These are phyloP conservation scores for Penicillium sp. DNA, from an alignment of 2,329 filamentous ascomycete species.

Conservation along the genomic window DNA sequence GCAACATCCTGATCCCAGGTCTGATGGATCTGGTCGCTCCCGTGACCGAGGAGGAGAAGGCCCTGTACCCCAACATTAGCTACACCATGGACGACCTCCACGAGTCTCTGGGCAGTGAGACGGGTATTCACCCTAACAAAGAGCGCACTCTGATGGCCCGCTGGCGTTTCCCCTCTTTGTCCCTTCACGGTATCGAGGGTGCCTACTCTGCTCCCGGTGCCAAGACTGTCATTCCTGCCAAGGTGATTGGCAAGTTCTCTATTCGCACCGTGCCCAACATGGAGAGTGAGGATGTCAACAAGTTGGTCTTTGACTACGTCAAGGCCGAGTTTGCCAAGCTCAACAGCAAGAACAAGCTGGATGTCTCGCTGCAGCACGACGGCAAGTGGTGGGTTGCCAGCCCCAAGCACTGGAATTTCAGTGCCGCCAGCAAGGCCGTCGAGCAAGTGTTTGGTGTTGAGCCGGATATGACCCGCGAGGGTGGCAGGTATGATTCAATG, in stretches of 20 bases:
- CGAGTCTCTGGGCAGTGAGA: constrained; percentile 83
- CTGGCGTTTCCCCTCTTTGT: constrained; percentile 92
- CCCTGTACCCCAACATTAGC: constrained; percentile 80
- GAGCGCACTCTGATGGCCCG: constrained; percentile 90
- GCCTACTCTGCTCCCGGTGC: constrained; percentile 89
- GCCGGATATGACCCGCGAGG: constrained; percentile 93
- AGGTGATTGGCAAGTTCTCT: constrained; percentile 96
- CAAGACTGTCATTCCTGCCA: constrained; percentile 97
- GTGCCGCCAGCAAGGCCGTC: constrained; percentile 88
- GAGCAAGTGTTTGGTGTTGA: constrained; percentile 89
- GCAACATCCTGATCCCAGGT: constrained; percentile 91
- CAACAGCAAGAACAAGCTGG: constrained; percentile 84
- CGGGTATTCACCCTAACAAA: constrained; percentile 80
- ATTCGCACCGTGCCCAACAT: constrained; percentile 97
- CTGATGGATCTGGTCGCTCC: constrained; percentile 90
- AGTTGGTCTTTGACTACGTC: constrained; percentile 75
- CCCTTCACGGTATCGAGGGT: constrained; percentile 89
- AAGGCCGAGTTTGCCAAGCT: constrained; percentile 80
- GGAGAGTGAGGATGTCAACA: constrained; percentile 85
- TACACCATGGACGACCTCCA: constrained; percentile 96
- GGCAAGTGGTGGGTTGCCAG: constrained; percentile 99
- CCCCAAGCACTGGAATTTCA: constrained; percentile 98
- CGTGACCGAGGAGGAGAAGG: constrained; percentile 76
- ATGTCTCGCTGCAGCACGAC: constrained; percentile 74
- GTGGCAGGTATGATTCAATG: constrained; percentile 61